phyloP scores from a whole-genome alignment of 2,329 filamentous ascomycete species.

The Alternaria panax region DNA sequence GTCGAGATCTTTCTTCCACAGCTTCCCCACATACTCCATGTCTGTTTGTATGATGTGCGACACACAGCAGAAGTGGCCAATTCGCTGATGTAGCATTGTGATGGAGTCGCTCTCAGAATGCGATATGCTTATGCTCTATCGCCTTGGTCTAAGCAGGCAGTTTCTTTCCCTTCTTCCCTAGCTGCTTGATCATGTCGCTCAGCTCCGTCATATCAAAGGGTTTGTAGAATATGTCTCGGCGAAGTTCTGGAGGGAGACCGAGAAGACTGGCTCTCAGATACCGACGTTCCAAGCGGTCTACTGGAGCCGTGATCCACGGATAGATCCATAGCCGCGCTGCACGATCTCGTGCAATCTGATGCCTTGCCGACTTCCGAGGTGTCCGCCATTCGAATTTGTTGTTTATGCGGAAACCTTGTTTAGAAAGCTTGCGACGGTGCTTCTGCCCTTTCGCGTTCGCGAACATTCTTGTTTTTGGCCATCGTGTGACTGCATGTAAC shows the following conservation, averaged over 20 bases:
- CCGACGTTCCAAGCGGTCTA: not conserved
- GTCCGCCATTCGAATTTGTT: slow-evolving; percentile 2
- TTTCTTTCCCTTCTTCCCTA: not conserved
- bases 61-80: slow-evolving; percentile 14
- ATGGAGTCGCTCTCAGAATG: not conserved
- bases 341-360: slow-evolving; percentile 1
- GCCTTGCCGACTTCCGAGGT: not conserved
- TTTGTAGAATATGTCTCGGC: slow-evolving; percentile 20
- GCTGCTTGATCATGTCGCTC: not conserved
- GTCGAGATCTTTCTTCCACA: slow-evolving; percentile 12
- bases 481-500: not conserved
- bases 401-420: not conserved
- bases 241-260: slow-evolving; percentile 24
- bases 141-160: not conserved
- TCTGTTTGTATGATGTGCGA: slow-evolving; percentile 15
- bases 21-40: slow-evolving; percentile 16
- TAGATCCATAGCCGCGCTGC: slow-evolving; percentile 4
- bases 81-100: slow-evolving; percentile 3
- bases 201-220: not conserved
- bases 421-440: not conserved
- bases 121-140: not conserved
- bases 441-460: not conserved
- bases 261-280: slow-evolving; percentile 17
- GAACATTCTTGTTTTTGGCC: not conserved
- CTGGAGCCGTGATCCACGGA: slow-evolving; percentile 14